Evolutionary conservation across 78 protist species (phyloP), one percentile per base, ranked within the genome.

Genomic region (Guillardia theta): DNA sequence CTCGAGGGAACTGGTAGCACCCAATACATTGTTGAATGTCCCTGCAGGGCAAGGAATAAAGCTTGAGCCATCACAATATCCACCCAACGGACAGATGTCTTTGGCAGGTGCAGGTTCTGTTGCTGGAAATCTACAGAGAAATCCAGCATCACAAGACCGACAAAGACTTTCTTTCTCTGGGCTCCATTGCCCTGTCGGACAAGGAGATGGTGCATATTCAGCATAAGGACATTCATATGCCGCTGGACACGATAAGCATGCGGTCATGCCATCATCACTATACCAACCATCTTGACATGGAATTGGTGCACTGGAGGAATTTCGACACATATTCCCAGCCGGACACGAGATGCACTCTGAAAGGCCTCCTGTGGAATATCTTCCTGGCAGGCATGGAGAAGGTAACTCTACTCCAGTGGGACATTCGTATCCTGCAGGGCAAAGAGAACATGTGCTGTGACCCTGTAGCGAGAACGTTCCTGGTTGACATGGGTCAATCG

Each of bases 361-460:
- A 18, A 44, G 90, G 90, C 53, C 90, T 18, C 90, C 90, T 36
- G 44, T 18, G 24, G 90, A 78, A 19, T 78, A 78, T 10, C 53
- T 41, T 10, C 90, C 90, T 15, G 44, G 21, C 48, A 18, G 1
- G 50, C 90, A 78, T 22, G 90, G 90, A 10, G 9, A 0, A 1
- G 53, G 53, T 1, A 48, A 30, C 10, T 78, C 90, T 10, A 36
- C 18, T 5, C 53, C 90, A 6, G 5, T 9, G 33, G 45, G 94
- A 92, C 97, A 96, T 37, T 4, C 27, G 90, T 54, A 70, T 18
- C 97, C 97, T 0, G 93, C 94, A 0, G 95, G 94, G 39, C 97
- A 96, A 24, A 76, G 39, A 15, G 39, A 58, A 92, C 96, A 95
- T 9, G 62, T 4, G 78, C 76, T 21, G 44, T 9, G 87, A 0